Evolutionary conservation across 352 stramenopile species (phyloP).

Genomic region (Globisporangium nodosum): DNA sequence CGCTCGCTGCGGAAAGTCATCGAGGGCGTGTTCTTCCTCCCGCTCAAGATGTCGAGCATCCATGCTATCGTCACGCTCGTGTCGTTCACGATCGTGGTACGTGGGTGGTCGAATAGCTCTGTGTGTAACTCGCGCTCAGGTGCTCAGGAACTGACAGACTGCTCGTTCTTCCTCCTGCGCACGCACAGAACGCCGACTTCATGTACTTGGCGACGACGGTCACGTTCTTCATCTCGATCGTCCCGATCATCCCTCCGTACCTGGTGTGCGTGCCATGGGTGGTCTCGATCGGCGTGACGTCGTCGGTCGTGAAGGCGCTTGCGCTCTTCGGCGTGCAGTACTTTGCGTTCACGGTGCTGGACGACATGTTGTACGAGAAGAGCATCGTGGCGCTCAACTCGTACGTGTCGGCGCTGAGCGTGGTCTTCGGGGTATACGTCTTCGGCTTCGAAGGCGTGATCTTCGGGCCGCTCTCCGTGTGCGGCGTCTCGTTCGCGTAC

Average conservation of each 20-base stretch:
- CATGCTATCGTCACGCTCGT: conserved; percentile 85
- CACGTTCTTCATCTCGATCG: conserved; percentile 87
- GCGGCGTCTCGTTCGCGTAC: conserved; percentile 79
- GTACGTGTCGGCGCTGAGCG: conserved; percentile 82
- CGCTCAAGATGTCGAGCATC: conserved; percentile 86
- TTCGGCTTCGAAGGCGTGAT: conserved; percentile 88
- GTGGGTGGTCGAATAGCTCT: conserved; percentile 4
- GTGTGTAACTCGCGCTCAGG: conserved; percentile 5
- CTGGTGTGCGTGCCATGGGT: conserved; percentile 83
- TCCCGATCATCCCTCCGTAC: conserved; percentile 83
- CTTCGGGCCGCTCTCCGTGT: conserved; percentile 79
- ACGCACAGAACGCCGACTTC: conserved; percentile 73
- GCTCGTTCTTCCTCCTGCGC: neutral
- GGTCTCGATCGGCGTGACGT: conserved; percentile 68
- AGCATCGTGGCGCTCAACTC: conserved; percentile 81
- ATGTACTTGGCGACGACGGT: conserved; percentile 82
- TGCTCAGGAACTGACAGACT: neutral
- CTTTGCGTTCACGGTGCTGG: conserved; percentile 76
- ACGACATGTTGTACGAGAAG: conserved; percentile 88
- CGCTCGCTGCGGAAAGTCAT: conserved; percentile 73
- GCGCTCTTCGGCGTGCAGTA: conserved; percentile 81
- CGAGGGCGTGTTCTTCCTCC: conserved; percentile 83
- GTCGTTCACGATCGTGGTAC: conserved; percentile 81
- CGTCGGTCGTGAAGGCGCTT: conserved; percentile 77
- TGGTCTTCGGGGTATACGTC: conserved; percentile 84